Conservation (phyloP, 306 rosid species). For the Cucurbita moschata region DNA sequence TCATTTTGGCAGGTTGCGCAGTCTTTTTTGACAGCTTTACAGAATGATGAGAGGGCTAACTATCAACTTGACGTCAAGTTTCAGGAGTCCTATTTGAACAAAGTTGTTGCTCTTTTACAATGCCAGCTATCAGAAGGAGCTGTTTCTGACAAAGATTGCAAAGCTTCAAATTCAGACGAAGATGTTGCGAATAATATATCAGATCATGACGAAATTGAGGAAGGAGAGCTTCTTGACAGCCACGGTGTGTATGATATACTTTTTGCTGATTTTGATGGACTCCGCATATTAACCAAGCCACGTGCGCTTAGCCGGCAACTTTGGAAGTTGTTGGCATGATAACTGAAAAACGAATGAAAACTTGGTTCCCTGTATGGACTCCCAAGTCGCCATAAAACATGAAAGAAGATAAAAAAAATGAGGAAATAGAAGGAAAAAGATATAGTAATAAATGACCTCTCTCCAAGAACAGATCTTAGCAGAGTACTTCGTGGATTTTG, state of each 20-base stretch:
- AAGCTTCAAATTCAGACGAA: slow-evolving; percentile 18
- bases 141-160: slow-evolving; percentile 47
- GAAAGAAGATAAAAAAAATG: neutral
- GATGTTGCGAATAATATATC: slow-evolving; percentile 21
- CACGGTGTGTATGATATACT: slow-evolving; percentile 46
- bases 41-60: slow-evolving; percentile 95
- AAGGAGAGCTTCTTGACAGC: slow-evolving; percentile 95
- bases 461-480: neutral
- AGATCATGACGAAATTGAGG: slow-evolving; percentile 67
- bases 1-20: slow-evolving; percentile 65
- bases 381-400: neutral
- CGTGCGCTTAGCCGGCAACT: neutral
- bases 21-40: slow-evolving; percentile 87
- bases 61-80: slow-evolving; percentile 97
- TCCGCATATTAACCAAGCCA: neutral
- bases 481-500: neutral
- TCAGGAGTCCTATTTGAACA: slow-evolving; percentile 78
- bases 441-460: neutral
- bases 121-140: slow-evolving; percentile 95
- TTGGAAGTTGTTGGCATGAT: neutral
- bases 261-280: neutral
- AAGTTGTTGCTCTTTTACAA: slow-evolving; percentile 68
- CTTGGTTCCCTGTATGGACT: neutral
- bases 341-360: neutral
- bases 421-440: neutral